These are phyloP conservation scores for Trichoderma arundinaceum DNA, from an alignment of 2,329 filamentous ascomycete genomes.

Conservation along the genomic window DNA sequence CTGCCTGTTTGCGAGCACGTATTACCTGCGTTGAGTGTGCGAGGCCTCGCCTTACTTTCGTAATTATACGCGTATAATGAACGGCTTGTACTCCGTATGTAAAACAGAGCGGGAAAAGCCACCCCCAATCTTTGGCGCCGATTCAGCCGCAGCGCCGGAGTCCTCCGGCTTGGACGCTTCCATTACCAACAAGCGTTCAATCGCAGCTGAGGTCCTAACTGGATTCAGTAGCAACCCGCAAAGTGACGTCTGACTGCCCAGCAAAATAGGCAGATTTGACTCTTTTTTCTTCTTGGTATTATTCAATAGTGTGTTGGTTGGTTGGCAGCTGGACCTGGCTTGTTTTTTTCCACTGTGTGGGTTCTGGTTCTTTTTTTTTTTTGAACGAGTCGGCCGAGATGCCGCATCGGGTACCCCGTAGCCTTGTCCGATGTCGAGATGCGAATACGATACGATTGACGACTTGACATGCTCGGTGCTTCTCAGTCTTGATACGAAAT, in stretches of 20 bases:
- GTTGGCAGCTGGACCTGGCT: too few relatives aligned
- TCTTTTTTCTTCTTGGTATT: too few relatives aligned
- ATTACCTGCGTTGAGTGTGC: neutral
- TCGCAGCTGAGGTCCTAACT: neutral
- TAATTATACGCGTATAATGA: slow-evolving; percentile 14
- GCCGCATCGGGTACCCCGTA: neutral
- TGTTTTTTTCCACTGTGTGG: too few relatives aligned
- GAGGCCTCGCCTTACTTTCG: slow-evolving; percentile 17
- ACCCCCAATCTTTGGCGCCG: slow-evolving; percentile 11
- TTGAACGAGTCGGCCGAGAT: too few relatives aligned
- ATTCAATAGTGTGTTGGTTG: too few relatives aligned
- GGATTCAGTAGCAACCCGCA: neutral
- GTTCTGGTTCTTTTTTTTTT: too few relatives aligned
- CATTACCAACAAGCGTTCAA: neutral
- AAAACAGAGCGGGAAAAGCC: neutral
- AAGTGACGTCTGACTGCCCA: neutral
- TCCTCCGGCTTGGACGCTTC: too few relatives aligned
- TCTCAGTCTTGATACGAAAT: slow-evolving; percentile 1
- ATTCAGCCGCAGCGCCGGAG: slow-evolving; percentile 9
- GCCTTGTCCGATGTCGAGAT: neutral
- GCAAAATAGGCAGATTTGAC: neutral
- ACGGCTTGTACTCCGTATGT: too few relatives aligned
- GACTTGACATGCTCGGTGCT: neutral
- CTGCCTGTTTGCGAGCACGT: neutral
- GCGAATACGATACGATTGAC: slow-evolving; percentile 12